A percentile compares a stretch with the other conserved stretches of the same genome.
These are phyloP conservation scores for Hypholoma sublateritium DNA, from an alignment of 768 basidiomycete genomes.

Conservation along the genomic window DNA sequence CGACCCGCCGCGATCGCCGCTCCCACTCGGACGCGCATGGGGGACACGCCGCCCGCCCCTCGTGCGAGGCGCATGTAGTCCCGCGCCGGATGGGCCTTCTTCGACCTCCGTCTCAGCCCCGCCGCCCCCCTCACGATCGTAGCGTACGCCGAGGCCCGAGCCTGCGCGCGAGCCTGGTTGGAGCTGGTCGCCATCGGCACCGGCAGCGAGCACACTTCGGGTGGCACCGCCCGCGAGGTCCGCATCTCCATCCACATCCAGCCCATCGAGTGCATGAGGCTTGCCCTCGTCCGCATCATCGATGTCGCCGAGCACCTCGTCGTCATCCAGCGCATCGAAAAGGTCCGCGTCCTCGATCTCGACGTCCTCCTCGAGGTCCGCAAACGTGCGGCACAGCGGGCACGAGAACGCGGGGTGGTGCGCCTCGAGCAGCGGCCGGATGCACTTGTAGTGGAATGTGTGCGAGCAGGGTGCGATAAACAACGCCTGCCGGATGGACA, in stretches of 20 bases:
- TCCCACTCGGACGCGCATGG: slow-evolving; percentile 8
- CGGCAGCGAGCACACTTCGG: no score
- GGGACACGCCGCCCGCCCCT: slow-evolving; percentile 11
- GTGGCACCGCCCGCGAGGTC: no score
- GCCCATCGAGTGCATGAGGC: slow-evolving; percentile 7
- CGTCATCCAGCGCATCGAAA: slow-evolving; percentile 10
- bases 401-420: slow-evolving; percentile 95
- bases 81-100: slow-evolving; percentile 29
- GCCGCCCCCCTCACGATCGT: slow-evolving; percentile 22
- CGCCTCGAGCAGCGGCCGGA: slow-evolving; percentile 83
- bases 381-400: slow-evolving; percentile 92
- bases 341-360: slow-evolving; percentile 48
- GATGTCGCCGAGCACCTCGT: slow-evolving; percentile 23
- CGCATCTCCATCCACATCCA: slow-evolving; percentile 21
- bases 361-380: slow-evolving; percentile 94
- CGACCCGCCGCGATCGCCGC: slow-evolving; percentile 13
- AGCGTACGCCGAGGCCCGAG: slow-evolving; percentile 20
- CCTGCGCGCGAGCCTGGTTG: slow-evolving; percentile 17
- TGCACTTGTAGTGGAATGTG: slow-evolving; percentile 96
- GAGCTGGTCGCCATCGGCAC: not conserved
- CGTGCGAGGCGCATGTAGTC: slow-evolving; percentile 10
- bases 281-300: slow-evolving; percentile 15
- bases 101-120: slow-evolving; percentile 43
- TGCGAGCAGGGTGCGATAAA: slow-evolving; percentile 99
- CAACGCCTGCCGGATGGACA: slow-evolving; percentile 91